phyloP scores from a whole-genome alignment of 305 asterid genomes.

The Striga hermonthica region DNA sequence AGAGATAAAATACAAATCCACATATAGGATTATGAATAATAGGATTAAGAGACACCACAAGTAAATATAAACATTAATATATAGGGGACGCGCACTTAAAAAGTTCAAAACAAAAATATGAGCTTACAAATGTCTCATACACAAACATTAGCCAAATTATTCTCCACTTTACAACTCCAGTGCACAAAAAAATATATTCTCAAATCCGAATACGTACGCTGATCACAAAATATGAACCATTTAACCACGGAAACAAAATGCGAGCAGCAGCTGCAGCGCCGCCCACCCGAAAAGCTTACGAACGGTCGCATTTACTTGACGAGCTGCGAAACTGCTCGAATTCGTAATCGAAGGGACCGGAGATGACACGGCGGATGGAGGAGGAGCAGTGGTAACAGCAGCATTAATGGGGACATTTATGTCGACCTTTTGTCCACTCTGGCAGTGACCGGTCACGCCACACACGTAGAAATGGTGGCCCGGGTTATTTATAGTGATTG shows the following conservation, averaged over 20 bases:
- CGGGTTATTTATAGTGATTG: constrained; percentile 49
- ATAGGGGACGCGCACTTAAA: too few species aligned
- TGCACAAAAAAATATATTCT: too few species aligned
- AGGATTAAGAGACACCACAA: too few species aligned
- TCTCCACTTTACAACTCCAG: too few species aligned
- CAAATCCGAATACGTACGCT: too few species aligned
- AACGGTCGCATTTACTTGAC: not conserved
- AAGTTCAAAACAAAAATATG: too few species aligned
- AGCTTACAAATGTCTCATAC: too few species aligned
- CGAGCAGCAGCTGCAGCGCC: constrained; percentile 31
- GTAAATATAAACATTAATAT: too few species aligned
- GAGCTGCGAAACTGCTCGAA: constrained; percentile 47
- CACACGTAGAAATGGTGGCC: constrained; percentile 87
- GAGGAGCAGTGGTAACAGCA: constrained; percentile 30
- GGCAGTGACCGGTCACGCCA: constrained; percentile 87
- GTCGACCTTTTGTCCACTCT: constrained; percentile 79
- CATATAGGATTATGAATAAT: too few species aligned
- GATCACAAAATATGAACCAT: too few species aligned
- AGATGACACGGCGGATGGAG: constrained; percentile 40
- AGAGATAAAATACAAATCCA: too few species aligned
- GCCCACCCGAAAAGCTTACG: constrained; percentile 30
- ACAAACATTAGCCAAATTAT: too few species aligned
- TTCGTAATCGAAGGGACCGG: constrained; percentile 37
- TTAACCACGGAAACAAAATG: constrained; percentile 25
- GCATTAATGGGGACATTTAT: constrained; percentile 50